Conservation (phyloP, 2,329 filamentous ascomycete genomes). For the Aphanocladium album region DNA sequence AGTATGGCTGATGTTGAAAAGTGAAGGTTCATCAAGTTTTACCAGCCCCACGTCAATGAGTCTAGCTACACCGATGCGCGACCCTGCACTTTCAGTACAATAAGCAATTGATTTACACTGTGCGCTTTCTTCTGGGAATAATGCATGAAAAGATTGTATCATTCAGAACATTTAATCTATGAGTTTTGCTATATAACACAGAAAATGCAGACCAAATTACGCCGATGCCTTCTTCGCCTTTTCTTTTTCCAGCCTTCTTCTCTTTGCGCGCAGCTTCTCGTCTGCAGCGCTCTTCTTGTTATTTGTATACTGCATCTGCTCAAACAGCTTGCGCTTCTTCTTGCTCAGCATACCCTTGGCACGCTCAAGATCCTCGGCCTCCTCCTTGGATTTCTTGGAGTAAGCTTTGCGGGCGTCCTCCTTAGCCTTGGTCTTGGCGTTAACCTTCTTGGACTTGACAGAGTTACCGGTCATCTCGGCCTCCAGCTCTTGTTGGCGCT, state of each 20-base stretch:
- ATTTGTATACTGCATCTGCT: constrained; percentile 96
- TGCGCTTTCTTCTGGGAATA: neutral
- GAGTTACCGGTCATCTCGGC: constrained; percentile 76
- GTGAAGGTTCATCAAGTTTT: constrained; percentile 2
- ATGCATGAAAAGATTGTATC: constrained; percentile 1
- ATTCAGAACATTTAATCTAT: constrained; percentile 8
- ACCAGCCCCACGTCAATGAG: neutral
- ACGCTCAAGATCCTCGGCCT: constrained; percentile 83
- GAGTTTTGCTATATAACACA: constrained; percentile 13
- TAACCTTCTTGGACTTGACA: constrained; percentile 44
- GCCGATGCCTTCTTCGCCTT: constrained; percentile 38
- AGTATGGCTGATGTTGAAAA: neutral
- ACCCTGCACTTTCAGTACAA: neutral
- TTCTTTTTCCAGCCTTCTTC: constrained; percentile 78
- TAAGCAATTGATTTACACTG: neutral
- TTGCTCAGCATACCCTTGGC: constrained; percentile 98
- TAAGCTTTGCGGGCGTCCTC: constrained; percentile 66
- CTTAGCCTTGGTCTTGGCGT: constrained; percentile 55
- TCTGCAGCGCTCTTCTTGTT: constrained; percentile 89
- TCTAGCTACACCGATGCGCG: neutral
- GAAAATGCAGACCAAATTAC: constrained; percentile 19
- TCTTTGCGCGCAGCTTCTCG: constrained; percentile 80
- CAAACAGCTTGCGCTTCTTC: constrained; percentile 94
- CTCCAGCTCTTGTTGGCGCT: constrained; percentile 85
- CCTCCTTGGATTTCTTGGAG: constrained; percentile 64